phyloP scores from a whole-genome alignment of 345 rosid species.

The Moricandia arvensis region DNA sequence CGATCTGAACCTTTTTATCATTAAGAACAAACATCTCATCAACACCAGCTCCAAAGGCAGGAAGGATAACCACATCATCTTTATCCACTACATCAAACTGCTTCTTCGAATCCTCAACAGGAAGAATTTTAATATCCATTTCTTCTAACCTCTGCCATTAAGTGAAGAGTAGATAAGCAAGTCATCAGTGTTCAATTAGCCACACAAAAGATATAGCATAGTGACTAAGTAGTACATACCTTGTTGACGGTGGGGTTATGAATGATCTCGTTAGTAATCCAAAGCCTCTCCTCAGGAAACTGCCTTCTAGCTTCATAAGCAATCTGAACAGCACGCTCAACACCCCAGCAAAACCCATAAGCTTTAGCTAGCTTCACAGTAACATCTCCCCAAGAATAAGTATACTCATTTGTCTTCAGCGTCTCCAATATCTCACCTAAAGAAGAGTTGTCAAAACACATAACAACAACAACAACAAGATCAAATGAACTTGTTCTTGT shows the following conservation, averaged over 20 bases:
- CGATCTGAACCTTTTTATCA: conserved; percentile 71
- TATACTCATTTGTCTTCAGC: conserved; percentile 69
- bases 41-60: conserved; percentile 95
- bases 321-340: conserved; percentile 97
- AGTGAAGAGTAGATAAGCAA: too few relatives aligned
- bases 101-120: conserved; percentile 68
- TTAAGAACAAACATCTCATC: conserved; percentile 78
- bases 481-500: neutral
- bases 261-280: conserved; percentile 94
- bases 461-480: conserved; percentile 8
- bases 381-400: conserved; percentile 80
- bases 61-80: conserved; percentile 92
- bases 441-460: conserved; percentile 14
- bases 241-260: conserved; percentile 91
- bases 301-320: conserved; percentile 94
- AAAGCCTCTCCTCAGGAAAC: conserved; percentile 73
- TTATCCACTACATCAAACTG: conserved; percentile 70
- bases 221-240: conserved; percentile 48
- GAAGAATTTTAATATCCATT: conserved; percentile 71
- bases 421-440: conserved; percentile 78
- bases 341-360: conserved; percentile 91
- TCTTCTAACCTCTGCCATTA: conserved; percentile 91
- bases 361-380: conserved; percentile 84
- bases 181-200: too few relatives aligned
- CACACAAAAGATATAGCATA: too few relatives aligned